Evolutionary conservation across 371 early-diverging fungal genomes (phyloP), one percentile per base, ranked within the genome.

Genomic region (Zychaea mexicana): DNA sequence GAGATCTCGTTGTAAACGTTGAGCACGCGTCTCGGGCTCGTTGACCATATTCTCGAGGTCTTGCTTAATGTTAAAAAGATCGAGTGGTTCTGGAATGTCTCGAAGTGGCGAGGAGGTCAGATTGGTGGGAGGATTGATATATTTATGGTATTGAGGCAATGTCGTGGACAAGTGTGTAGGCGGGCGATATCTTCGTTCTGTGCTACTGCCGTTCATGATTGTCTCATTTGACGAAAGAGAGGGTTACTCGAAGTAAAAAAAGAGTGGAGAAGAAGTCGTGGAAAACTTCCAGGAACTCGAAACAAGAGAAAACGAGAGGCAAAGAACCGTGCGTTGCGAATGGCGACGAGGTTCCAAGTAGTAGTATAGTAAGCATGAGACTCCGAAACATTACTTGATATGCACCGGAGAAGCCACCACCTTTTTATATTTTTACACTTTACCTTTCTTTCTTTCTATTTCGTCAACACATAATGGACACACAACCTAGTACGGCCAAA

Each of bases 41-140:
- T 67, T 55, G 7, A 72, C 39, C 39, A 76, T 57, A 9, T 57
- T 53, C 46, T 78, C 79, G 31, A 78, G 56, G 63, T 78, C 74
- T 28, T 64, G 63, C 56, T 73, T 73, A 17, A 78, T 72, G 13
- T 52, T 54, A n/a, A 69, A 58, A 1, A 78, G 64, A 63, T 78
- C 72, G 17, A 59, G 53, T 19, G 66, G 65, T 42, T 71, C 70
- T n/a, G 79, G 79, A 62, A 70, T 53, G 70, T 68, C 57, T 53
- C 67, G 13, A 31, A 64, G 53, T 19, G 60, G 53, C 38, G 70
- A 57, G 30, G 70, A 57, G 30, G 62, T 32, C 24, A 62, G 26
- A 59, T 45, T 46, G n/a, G n/a, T n/a, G 15, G 60, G 46, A 26
- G 55, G 60, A 24, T 45, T 52, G 27, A 52, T 19, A 31, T 36